These are phyloP conservation scores for Pythium periplocum DNA, from an alignment of 352 stramenopile genomes.

Conservation along the genomic window DNA sequence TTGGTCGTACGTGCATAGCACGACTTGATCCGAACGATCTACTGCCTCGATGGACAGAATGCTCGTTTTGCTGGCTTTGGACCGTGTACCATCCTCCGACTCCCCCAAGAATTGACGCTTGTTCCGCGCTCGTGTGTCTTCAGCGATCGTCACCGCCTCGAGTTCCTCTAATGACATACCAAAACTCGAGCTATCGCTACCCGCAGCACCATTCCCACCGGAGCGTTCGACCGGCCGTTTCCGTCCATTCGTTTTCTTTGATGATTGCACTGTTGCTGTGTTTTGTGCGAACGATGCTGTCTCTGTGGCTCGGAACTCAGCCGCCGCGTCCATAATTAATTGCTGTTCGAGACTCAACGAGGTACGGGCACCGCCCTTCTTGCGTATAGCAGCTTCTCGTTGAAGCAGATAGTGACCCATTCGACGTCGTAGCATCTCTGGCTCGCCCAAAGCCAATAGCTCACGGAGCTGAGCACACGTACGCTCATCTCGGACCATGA, in stretches of 20 bases:
- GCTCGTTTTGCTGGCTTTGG: too few species aligned
- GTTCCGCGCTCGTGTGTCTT: constrained; percentile 16
- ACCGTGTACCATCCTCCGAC: too few species aligned
- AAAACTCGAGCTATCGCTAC: constrained; percentile 57
- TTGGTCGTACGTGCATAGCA: constrained; percentile 81
- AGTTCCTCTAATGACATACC: constrained; percentile 68
- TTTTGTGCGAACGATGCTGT: constrained; percentile 24
- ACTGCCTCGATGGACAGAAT: constrained; percentile 48
- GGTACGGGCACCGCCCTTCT: constrained; percentile 36
- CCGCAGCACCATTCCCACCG: too few species aligned
- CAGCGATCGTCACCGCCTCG: constrained; percentile 30
- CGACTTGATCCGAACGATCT: constrained; percentile 40
- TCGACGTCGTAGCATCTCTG: constrained; percentile 76
- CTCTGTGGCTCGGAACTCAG: constrained; percentile 39
- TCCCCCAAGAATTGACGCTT: constrained; percentile 11
- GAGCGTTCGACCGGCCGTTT: neutral
- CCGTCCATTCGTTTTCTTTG: constrained; percentile 23
- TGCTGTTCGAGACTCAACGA: constrained; percentile 55
- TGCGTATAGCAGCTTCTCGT: constrained; percentile 46
- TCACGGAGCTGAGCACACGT: constrained; percentile 81
- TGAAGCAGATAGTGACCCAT: constrained; percentile 82
- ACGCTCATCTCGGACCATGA: constrained; percentile 89
- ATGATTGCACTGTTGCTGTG: constrained; percentile 1
- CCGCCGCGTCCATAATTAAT: constrained; percentile 47
- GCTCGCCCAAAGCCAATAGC: constrained; percentile 70